Evolutionary conservation across 805 yeast genomes (phyloP).

Genomic region (Candida odintsovae): DNA sequence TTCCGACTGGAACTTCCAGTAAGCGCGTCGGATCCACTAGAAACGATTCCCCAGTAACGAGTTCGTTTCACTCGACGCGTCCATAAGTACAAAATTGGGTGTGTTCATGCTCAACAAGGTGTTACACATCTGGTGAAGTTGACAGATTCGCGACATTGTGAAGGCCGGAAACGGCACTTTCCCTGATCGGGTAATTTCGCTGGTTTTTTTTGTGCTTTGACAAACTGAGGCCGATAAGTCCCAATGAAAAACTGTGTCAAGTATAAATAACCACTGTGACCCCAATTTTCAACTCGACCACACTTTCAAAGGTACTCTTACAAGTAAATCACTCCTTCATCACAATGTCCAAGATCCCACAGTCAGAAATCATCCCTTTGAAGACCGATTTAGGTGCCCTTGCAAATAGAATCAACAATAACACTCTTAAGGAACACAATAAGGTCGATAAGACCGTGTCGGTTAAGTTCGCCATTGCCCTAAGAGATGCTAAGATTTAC

Average conservation of each 20-base stretch:
- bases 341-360: constrained; percentile 19
- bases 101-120: too few species aligned
- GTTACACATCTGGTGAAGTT: too few species aligned
- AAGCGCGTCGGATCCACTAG: too few species aligned
- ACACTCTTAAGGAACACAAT: constrained; percentile 62
- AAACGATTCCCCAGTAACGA: too few species aligned
- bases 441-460: constrained; percentile 64
- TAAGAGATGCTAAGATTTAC: constrained; percentile 69
- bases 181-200: background rate
- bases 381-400: constrained; percentile 78
- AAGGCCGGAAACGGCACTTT: background rate
- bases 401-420: constrained; percentile 72
- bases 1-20: background rate
- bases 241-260: background rate
- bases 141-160: too few species aligned
- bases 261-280: background rate
- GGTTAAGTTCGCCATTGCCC: constrained; percentile 65
- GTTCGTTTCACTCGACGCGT: too few species aligned
- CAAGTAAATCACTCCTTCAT: background rate
- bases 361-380: constrained; percentile 63
- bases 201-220: background rate
- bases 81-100: too few species aligned
- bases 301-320: background rate
- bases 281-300: background rate
- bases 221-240: background rate